Conservation (phyloP, 176 grass and related monocot species). For the Coix lacrymajobi region DNA sequence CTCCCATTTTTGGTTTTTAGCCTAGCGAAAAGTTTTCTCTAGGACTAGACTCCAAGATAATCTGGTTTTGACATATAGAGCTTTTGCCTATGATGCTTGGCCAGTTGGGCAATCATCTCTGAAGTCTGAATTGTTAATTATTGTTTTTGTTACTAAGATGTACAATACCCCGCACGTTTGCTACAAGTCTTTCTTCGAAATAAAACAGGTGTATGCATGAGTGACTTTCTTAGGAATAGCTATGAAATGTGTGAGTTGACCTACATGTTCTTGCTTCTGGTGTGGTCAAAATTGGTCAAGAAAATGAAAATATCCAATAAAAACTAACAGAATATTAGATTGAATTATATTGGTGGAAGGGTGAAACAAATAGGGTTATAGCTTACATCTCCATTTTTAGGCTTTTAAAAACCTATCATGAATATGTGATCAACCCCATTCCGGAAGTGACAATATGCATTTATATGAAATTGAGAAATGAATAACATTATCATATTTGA, state of each 20-base stretch:
- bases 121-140: not conserved
- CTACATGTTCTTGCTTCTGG: not conserved
- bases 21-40: not conserved
- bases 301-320: not conserved
- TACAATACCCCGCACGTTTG: not conserved
- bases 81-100: not conserved
- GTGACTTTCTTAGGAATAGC: not conserved
- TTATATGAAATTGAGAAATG: no score
- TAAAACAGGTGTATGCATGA: not conserved
- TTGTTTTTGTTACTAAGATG: not conserved
- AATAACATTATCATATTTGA: no score
- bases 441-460: no score
- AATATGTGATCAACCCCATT: no score
- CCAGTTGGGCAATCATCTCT: not conserved
- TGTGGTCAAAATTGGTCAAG: not conserved
- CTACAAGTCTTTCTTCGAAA: not conserved
- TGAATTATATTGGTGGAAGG: not conserved
- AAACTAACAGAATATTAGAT: not conserved
- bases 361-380: not conserved
- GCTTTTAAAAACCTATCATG: no score
- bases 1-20: no score
- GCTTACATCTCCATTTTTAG: not conserved
- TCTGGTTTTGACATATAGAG: not conserved
- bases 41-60: not conserved
- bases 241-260: not conserved